Conservation (phyloP, 345 rosid genomes). For the Microthlaspi erraticum region DNA sequence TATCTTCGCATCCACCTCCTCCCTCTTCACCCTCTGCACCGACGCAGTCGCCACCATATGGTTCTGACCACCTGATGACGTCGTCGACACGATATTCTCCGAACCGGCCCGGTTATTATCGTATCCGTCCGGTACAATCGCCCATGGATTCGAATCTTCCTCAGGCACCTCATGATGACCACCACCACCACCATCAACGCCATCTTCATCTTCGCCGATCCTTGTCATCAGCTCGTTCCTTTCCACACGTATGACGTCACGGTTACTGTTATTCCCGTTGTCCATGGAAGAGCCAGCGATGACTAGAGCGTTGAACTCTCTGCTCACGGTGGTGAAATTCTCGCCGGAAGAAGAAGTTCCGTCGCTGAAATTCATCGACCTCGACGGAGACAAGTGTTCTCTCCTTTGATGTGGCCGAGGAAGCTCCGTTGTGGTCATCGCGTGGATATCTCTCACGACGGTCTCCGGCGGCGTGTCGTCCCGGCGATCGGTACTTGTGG, state of each 20-base stretch:
- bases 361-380: constrained; percentile 49
- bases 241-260: constrained; percentile 16
- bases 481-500: constrained; percentile 26
- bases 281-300: constrained; percentile 73
- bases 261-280: constrained; percentile 16
- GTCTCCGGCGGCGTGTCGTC: constrained; percentile 29
- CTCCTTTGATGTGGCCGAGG: constrained; percentile 53
- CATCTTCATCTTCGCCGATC: constrained; percentile 67
- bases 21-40: constrained; percentile 86
- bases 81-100: constrained; percentile 36
- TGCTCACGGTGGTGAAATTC: constrained; percentile 88
- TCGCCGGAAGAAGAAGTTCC: constrained; percentile 53
- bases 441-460: constrained; percentile 78
- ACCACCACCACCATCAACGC: constrained; percentile 34
- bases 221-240: constrained; percentile 55
- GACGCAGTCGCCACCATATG: constrained; percentile 49
- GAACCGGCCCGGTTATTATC: constrained; percentile 38
- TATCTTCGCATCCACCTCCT: constrained; percentile 92
- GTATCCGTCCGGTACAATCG: constrained; percentile 72
- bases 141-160: constrained; percentile 80
- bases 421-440: constrained; percentile 52
- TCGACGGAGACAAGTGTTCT: constrained; percentile 52
- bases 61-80: constrained; percentile 32
- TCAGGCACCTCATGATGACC: constrained; percentile 61
- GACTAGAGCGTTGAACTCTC: constrained; percentile 96